phyloP scores from a whole-genome alignment of 139 green algal genomes.

The Ettlia oleoabundans region DNA sequence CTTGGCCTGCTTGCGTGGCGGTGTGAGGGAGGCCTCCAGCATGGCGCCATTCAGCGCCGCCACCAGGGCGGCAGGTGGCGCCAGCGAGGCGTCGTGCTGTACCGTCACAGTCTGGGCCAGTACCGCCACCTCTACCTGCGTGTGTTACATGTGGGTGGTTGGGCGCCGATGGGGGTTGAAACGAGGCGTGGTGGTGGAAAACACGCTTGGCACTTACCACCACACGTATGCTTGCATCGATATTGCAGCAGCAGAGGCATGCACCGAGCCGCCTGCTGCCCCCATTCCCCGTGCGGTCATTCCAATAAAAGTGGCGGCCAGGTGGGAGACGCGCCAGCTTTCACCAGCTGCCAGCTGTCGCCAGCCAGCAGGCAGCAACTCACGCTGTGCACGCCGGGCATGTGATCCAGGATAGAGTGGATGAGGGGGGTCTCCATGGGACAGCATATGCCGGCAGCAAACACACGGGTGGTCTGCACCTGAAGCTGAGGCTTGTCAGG shows the following conservation, averaged over 20 bases:
- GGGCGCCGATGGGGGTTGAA: neutral
- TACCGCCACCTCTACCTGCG: slow-evolving; percentile 62
- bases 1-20: slow-evolving; percentile 1
- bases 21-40: slow-evolving; percentile 62
- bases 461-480: slow-evolving; percentile 44
- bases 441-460: slow-evolving; percentile 75
- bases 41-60: slow-evolving; percentile 69
- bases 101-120: slow-evolving; percentile 71
- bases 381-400: slow-evolving; percentile 61
- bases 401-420: slow-evolving; percentile 52
- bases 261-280: too few species aligned
- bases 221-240: too few species aligned
- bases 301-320: neutral
- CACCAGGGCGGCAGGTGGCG: slow-evolving; percentile 56
- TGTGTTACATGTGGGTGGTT: neutral
- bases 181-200: too few species aligned
- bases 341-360: neutral
- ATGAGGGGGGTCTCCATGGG: slow-evolving; percentile 61
- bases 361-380: too few species aligned
- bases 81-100: slow-evolving; percentile 47
- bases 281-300: too few species aligned
- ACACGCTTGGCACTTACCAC: too few species aligned
- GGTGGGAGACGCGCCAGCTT: neutral
- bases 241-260: too few species aligned
- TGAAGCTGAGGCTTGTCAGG: too few species aligned